Conservation (phyloP, 2,329 filamentous ascomycete species). For the Ustulina deusta region DNA sequence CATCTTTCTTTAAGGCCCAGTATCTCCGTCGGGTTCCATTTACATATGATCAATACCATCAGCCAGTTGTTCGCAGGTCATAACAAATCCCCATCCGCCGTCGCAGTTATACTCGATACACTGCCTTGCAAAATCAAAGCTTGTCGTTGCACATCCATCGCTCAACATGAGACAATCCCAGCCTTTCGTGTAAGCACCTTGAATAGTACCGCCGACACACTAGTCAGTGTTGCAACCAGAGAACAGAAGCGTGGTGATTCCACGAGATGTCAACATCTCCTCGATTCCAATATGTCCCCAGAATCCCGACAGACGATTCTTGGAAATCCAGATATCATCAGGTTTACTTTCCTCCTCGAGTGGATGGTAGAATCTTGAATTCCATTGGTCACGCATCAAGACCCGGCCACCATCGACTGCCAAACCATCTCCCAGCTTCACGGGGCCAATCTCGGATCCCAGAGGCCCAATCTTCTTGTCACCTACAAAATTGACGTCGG, state of each 20-base stretch:
- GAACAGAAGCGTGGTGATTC: slow-evolving; percentile 15
- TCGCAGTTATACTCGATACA: neutral
- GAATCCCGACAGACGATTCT: slow-evolving; percentile 1
- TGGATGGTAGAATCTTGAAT: neutral
- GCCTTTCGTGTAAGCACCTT: neutral
- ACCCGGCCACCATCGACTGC: neutral
- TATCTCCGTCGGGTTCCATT: too few relatives aligned
- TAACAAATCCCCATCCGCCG: slow-evolving; percentile 8
- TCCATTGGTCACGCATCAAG: slow-evolving; percentile 10
- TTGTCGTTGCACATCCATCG: slow-evolving; percentile 3
- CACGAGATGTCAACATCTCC: neutral
- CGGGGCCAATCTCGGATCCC: neutral
- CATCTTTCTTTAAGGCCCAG: too few relatives aligned
- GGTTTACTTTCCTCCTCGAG: neutral
- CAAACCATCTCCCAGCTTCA: neutral
- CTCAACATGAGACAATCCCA: slow-evolving; percentile 4
- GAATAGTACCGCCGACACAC: neutral
- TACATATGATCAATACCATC: too few relatives aligned
- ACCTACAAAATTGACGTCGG: neutral
- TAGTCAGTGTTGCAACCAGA: neutral
- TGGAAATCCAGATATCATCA: neutral
- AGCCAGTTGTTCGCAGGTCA: too few relatives aligned
- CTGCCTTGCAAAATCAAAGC: neutral
- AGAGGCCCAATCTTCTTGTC: neutral
- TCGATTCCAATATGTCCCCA: neutral